These are phyloP conservation scores for Cynara cardunculus DNA, from an alignment of 129 eudicot species.

Conservation along the genomic window DNA sequence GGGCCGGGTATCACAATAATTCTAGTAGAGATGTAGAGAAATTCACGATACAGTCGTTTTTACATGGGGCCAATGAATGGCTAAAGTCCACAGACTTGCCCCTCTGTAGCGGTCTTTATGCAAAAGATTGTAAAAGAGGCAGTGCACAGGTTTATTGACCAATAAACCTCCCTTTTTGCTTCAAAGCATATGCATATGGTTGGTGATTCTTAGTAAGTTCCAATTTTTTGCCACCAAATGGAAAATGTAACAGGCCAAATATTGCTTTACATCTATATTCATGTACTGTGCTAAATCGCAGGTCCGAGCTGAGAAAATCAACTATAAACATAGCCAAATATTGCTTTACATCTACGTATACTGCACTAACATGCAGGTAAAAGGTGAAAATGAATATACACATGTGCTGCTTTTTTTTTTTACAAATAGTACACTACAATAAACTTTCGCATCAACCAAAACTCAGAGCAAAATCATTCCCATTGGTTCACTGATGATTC, in stretches of 20 bases:
- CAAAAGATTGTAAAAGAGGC: conserved; percentile 24
- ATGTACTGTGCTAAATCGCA: conserved; percentile 1
- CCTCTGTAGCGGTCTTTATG: conserved; percentile 36
- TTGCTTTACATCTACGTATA: conserved; percentile 18
- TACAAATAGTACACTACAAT: conserved; percentile 1
- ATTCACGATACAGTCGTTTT: conserved; percentile 53
- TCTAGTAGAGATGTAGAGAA: conserved; percentile 43
- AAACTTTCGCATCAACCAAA: conserved; percentile 18
- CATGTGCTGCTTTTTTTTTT: neutral
- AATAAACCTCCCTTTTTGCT: neutral
- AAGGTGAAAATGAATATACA: conserved; percentile 13
- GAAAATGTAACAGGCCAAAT: conserved; percentile 9
- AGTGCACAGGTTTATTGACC: conserved; percentile 22
- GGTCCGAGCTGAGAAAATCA: conserved; percentile 7
- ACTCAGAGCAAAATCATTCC: conserved; percentile 7
- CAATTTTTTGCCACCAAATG: neutral
- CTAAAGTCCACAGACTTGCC: conserved; percentile 58
- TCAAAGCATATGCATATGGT: neutral
- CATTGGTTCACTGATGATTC: neutral
- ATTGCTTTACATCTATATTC: conserved; percentile 21
- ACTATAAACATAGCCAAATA: neutral
- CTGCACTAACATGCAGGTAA: conserved; percentile 9
- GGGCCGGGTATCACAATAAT: conserved; percentile 64
- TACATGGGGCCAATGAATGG: conserved; percentile 73
- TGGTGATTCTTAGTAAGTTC: neutral